Percentiles rank a stretch among this genome's conserved stretches.
These are phyloP conservation scores for Obelidium mucronatum DNA, from an alignment of 192 early-diverging fungal species.

Conservation along the genomic window DNA sequence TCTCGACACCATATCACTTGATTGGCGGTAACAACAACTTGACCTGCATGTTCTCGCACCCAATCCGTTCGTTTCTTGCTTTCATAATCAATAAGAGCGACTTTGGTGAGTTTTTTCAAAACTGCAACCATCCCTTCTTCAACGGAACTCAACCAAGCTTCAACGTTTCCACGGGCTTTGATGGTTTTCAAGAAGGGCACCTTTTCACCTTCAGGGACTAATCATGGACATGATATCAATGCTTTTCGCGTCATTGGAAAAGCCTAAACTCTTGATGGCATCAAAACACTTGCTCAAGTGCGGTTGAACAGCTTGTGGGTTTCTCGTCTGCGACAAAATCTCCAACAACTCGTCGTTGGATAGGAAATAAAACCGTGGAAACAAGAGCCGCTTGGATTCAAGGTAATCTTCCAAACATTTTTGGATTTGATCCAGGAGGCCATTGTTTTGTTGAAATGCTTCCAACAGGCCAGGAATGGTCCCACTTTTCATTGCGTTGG, in stretches of 20 bases:
- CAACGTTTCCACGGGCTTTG: slow-evolving; percentile 70
- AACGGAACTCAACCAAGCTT: slow-evolving; percentile 64
- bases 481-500: slow-evolving; percentile 69
- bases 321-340: slow-evolving; percentile 67
- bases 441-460: slow-evolving; percentile 66
- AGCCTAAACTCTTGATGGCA: slow-evolving; percentile 66
- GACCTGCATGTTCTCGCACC: slow-evolving; percentile 64
- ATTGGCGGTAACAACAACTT: slow-evolving; percentile 65
- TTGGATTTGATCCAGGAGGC: slow-evolving; percentile 66
- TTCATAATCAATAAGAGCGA: slow-evolving; percentile 60
- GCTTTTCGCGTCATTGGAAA: slow-evolving; percentile 63
- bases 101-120: slow-evolving; percentile 55
- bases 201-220: slow-evolving; percentile 62
- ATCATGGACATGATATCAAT: slow-evolving; percentile 68
- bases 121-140: slow-evolving; percentile 68
- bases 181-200: slow-evolving; percentile 65
- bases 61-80: slow-evolving; percentile 57
- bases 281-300: slow-evolving; percentile 70
- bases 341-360: slow-evolving; percentile 69
- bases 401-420: slow-evolving; percentile 70
- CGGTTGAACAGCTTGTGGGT: slow-evolving; percentile 70
- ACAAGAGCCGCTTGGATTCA: slow-evolving; percentile 64
- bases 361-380: slow-evolving; percentile 69
- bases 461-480: slow-evolving; percentile 65
- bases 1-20: slow-evolving; percentile 63